phyloP scores from a whole-genome alignment of 768 basidiomycete genomes.

The Mycena haematopus region DNA sequence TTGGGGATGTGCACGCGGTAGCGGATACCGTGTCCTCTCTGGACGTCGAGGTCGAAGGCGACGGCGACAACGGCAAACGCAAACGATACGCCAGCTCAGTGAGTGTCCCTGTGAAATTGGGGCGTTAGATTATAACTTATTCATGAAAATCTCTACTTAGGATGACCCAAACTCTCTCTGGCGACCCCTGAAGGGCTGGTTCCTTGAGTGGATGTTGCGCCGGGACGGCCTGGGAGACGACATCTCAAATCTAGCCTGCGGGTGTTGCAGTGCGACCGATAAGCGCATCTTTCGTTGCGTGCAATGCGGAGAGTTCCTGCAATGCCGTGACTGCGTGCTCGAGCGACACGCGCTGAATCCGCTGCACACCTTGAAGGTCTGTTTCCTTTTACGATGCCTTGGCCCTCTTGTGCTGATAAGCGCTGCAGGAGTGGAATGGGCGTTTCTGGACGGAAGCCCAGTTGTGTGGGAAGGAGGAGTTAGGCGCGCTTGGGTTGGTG shows the following conservation, averaged over 20 bases:
- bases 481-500: background rate
- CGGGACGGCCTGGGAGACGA: background rate
- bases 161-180: slow-evolving; percentile 4
- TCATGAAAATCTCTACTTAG: background rate
- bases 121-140: background rate
- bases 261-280: background rate
- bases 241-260: background rate
- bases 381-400: background rate
- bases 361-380: slow-evolving; percentile 9
- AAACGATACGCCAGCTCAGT: slow-evolving; percentile 9
- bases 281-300: slow-evolving; percentile 1
- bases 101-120: background rate
- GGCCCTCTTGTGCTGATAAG: background rate
- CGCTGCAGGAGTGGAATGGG: slow-evolving; percentile 17
- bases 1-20: background rate
- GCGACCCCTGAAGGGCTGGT: background rate
- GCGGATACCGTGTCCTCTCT: slow-evolving; percentile 6
- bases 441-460: background rate
- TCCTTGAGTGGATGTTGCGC: background rate
- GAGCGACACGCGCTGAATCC: background rate
- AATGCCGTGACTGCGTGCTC: slow-evolving; percentile 4
- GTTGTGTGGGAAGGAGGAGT: background rate
- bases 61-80: background rate
- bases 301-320: slow-evolving; percentile 14
- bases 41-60: background rate